A percentile compares a stretch with the other conserved stretches of the same genome.
These are phyloP conservation scores for Plectosphaerella cucumerina DNA, from an alignment of 2,329 filamentous ascomycete genomes.

Conservation along the genomic window DNA sequence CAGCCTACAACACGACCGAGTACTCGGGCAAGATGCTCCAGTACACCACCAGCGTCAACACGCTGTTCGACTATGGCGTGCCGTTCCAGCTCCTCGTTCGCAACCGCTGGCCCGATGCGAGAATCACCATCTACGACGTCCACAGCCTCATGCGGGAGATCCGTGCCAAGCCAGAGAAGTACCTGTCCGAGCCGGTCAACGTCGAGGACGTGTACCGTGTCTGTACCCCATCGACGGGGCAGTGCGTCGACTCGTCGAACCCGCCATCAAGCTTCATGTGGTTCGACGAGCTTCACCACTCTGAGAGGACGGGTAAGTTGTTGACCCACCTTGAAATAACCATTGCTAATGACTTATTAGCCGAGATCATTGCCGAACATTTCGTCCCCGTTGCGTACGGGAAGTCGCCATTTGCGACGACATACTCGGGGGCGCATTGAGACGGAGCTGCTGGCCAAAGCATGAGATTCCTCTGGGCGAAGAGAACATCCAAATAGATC, in stretches of 20 bases:
- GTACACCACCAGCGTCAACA: conserved; percentile 47
- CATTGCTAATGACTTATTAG: conserved; percentile 15
- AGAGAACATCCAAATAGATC: too few relatives aligned
- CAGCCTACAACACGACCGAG: conserved; percentile 41
- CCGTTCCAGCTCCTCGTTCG: conserved; percentile 39
- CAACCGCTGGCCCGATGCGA: conserved; percentile 51
- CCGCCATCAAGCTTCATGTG: conserved; percentile 62
- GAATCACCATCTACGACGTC: conserved; percentile 64
- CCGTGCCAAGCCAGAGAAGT: conserved; percentile 52
- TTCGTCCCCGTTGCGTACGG: conserved; percentile 36
- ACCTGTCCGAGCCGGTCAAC: conserved; percentile 61
- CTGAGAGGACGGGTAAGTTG: conserved; percentile 56
- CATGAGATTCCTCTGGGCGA: too few relatives aligned
- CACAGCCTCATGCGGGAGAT: conserved; percentile 63
- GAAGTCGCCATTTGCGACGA: conserved; percentile 33
- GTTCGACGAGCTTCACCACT: conserved; percentile 71
- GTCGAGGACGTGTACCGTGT: conserved; percentile 53
- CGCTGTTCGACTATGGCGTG: conserved; percentile 43
- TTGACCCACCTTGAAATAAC: conserved; percentile 5
- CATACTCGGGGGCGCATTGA: too few relatives aligned
- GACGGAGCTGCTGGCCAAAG: too few relatives aligned
- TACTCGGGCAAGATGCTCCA: conserved; percentile 38
- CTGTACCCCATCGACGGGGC: conserved; percentile 34
- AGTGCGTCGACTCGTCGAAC: conserved; percentile 31
- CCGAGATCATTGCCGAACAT: conserved; percentile 31